Percentiles rank a stretch among this genome's conserved stretches.
Conservation (phyloP, 164 flowering plant genomes). For the Berberis thunbergii region DNA sequence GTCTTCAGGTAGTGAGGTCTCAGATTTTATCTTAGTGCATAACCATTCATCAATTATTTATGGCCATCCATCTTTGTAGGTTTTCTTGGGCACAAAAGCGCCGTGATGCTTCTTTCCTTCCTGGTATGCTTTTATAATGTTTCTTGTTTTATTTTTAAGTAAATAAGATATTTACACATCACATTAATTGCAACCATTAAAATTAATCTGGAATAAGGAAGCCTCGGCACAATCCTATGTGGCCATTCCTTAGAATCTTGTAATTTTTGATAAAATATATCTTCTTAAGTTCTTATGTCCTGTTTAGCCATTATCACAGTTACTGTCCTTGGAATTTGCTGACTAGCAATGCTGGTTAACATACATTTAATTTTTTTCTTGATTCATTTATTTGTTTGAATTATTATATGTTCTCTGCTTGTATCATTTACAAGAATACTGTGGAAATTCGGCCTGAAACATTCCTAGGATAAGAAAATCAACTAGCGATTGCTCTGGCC, state of each 20-base stretch:
- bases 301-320: too few relatives aligned
- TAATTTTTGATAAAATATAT: too few relatives aligned
- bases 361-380: too few relatives aligned
- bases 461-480: too few relatives aligned
- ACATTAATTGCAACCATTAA: neutral
- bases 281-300: too few relatives aligned
- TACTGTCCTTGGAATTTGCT: too few relatives aligned
- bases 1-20: neutral
- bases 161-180: neutral
- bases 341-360: neutral
- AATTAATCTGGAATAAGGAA: neutral
- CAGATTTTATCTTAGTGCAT: neutral
- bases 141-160: neutral
- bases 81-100: constrained; percentile 2
- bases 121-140: neutral
- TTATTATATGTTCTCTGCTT: too few relatives aligned
- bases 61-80: neutral
- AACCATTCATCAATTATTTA: neutral
- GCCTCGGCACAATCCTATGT: neutral
- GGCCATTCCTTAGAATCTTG: too few relatives aligned
- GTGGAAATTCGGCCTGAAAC: too few relatives aligned
- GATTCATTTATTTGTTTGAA: neutral
- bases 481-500: too few relatives aligned
- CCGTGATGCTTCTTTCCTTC: constrained; percentile 2
- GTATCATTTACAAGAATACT: too few relatives aligned